Evolutionary conservation across 2,329 filamentous ascomycete species (phyloP).

Genomic region (Fusarium tanahbumbuense): DNA sequence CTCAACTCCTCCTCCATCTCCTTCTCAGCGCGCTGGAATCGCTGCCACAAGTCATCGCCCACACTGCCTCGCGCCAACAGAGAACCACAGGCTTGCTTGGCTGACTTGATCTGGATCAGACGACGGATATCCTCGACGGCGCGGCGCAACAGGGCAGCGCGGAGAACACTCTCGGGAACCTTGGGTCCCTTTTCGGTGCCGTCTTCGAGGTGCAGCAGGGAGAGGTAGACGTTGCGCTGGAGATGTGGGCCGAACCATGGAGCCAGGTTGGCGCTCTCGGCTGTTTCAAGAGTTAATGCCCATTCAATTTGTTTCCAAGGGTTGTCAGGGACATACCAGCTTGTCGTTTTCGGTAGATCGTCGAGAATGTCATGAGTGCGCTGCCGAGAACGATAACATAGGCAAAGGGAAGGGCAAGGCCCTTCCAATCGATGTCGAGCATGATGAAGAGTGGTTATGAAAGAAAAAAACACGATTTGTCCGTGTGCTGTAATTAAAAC

Average conservation of each 20-base stretch:
- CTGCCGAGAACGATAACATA: conserved; percentile 90
- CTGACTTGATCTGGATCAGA: conserved; percentile 86
- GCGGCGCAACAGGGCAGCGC: conserved; percentile 87
- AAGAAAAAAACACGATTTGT: conserved; percentile 6
- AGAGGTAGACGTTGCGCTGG: conserved; percentile 94
- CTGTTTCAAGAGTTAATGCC: conserved; percentile 56
- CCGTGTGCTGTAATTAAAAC: conserved; percentile 18
- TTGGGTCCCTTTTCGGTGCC: conserved; percentile 73
- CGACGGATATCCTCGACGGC: conserved; percentile 94
- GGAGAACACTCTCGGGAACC: conserved; percentile 85
- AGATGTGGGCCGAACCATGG: conserved; percentile 95
- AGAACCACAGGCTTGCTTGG: conserved; percentile 87
- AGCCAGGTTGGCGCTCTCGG: conserved; percentile 83
- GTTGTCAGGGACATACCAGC: conserved; percentile 66
- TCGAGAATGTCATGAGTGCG: conserved; percentile 91
- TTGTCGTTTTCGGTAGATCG: conserved; percentile 92
- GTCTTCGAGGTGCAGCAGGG: conserved; percentile 81
- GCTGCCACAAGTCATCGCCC: conserved; percentile 94
- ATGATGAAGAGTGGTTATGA: conserved; percentile 52
- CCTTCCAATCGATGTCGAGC: conserved; percentile 79
- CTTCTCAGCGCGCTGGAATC: conserved; percentile 91
- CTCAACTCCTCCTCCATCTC: conserved; percentile 97
- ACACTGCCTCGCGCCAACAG: conserved; percentile 91
- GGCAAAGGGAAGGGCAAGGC: conserved; percentile 86
- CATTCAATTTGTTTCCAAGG: too few relatives aligned